phyloP scores from a whole-genome alignment of 2,329 filamentous ascomycete genomes.

The Raffaelea albimanens region DNA sequence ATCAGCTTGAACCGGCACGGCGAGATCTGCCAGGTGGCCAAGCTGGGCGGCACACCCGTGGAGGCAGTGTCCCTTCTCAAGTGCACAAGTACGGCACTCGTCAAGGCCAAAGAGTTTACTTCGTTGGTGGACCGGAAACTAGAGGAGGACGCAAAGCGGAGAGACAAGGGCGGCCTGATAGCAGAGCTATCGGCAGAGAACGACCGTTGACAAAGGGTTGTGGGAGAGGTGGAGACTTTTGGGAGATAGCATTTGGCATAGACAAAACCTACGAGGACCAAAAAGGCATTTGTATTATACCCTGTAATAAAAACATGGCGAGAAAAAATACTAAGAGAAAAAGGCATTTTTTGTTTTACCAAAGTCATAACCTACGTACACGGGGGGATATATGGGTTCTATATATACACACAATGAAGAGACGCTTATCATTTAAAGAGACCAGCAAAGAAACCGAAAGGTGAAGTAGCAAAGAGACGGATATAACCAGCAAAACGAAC shows the following conservation, averaged over 20 bases:
- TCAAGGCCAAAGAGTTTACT: slow-evolving; percentile 73
- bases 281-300: slow-evolving; percentile 12
- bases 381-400: neutral
- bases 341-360: neutral
- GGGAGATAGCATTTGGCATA: neutral
- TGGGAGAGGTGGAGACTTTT: neutral
- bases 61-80: slow-evolving; percentile 71
- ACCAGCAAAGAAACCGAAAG: neutral
- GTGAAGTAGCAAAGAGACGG: neutral
- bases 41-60: slow-evolving; percentile 74
- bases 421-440: neutral
- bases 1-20: slow-evolving; percentile 84
- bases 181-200: slow-evolving; percentile 78
- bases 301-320: slow-evolving; percentile 8
- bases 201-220: slow-evolving; percentile 40
- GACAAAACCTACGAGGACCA: neutral
- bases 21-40: slow-evolving; percentile 84
- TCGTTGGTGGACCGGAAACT: slow-evolving; percentile 63
- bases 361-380: neutral
- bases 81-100: slow-evolving; percentile 64
- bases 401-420: slow-evolving; percentile 1
- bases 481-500: too few species aligned
- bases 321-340: slow-evolving; percentile 2
- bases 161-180: slow-evolving; percentile 69
- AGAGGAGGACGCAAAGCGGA: slow-evolving; percentile 66